These are phyloP conservation scores for Ensete ventricosum DNA, from an alignment of 176 grass and related monocot genomes.

Conservation along the genomic window DNA sequence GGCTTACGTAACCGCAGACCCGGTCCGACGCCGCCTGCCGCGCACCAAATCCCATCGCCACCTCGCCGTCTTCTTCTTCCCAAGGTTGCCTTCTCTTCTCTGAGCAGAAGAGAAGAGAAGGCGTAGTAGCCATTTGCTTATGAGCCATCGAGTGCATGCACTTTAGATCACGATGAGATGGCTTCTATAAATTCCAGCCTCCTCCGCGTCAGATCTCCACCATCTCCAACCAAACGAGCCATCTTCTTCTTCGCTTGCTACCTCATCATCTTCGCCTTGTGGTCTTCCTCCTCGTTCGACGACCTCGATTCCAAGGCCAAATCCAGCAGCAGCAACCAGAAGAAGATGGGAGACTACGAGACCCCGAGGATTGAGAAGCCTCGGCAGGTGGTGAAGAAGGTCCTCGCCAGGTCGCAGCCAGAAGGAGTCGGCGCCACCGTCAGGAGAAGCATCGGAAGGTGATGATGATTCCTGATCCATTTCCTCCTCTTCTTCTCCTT, in stretches of 20 bases:
- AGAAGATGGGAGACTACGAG: background rate
- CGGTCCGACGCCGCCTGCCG: background rate
- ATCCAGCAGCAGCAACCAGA: background rate
- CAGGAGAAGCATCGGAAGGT: slow-evolving; percentile 85
- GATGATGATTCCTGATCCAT: background rate
- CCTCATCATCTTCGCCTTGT: background rate
- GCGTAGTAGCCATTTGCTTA: background rate
- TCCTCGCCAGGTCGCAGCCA: slow-evolving; percentile 54
- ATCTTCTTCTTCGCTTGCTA: background rate
- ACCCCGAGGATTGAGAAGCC: slow-evolving; percentile 35
- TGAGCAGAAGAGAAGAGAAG: background rate
- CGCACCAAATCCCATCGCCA: background rate
- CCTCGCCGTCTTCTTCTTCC: background rate
- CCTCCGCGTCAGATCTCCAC: background rate
- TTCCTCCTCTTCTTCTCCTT: background rate
- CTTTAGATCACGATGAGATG: background rate
- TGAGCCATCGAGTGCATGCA: background rate
- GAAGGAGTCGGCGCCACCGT: slow-evolving; percentile 72
- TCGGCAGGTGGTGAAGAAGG: slow-evolving; percentile 45
- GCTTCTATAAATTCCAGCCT: background rate
- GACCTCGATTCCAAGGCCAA: background rate
- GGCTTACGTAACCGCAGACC: background rate
- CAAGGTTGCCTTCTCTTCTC: background rate
- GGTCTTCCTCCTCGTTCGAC: background rate
- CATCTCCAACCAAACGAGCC: background rate